phyloP scores from a whole-genome alignment of 305 asterid species.

The Petunia hybrid region DNA sequence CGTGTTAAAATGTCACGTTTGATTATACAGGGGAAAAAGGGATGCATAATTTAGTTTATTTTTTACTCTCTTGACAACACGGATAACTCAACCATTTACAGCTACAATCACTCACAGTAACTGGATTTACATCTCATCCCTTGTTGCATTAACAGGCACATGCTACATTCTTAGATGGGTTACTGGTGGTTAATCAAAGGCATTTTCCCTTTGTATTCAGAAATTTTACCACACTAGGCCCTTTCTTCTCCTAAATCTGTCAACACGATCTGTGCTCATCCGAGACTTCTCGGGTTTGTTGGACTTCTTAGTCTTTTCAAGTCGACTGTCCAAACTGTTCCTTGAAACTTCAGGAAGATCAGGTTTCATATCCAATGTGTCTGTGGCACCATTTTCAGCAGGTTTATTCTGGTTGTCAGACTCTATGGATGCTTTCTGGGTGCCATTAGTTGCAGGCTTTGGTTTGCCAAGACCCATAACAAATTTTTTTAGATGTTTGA shows the following conservation, averaged over 20 bases:
- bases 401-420: conserved; percentile 53
- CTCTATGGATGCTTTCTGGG: conserved; percentile 52
- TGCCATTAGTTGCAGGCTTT: conserved; percentile 60
- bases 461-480: conserved; percentile 81
- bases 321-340: conserved; percentile 97
- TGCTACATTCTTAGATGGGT: conserved; percentile 35
- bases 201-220: not conserved
- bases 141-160: conserved; percentile 33
- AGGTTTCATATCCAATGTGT: conserved; percentile 59
- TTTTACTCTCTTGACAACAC: conserved; percentile 39
- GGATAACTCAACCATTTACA: conserved; percentile 35
- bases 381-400: conserved; percentile 54
- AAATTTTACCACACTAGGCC: conserved; percentile 81
- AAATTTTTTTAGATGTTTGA: conserved; percentile 85
- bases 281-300: conserved; percentile 87
- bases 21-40: conserved; percentile 49
- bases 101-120: conserved; percentile 20
- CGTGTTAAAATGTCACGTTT: conserved; percentile 49
- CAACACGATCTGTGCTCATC: conserved; percentile 92
- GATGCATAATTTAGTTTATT: conserved; percentile 34
- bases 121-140: conserved; percentile 24
- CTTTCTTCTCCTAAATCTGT: conserved; percentile 83
- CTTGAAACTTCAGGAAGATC: conserved; percentile 84
- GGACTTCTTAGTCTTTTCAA: conserved; percentile 90
- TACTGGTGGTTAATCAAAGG: conserved; percentile 36